Base-by-base conservation (phyloP, 352 stramenopile genomes). In the Blastocystis sp. region DNA sequence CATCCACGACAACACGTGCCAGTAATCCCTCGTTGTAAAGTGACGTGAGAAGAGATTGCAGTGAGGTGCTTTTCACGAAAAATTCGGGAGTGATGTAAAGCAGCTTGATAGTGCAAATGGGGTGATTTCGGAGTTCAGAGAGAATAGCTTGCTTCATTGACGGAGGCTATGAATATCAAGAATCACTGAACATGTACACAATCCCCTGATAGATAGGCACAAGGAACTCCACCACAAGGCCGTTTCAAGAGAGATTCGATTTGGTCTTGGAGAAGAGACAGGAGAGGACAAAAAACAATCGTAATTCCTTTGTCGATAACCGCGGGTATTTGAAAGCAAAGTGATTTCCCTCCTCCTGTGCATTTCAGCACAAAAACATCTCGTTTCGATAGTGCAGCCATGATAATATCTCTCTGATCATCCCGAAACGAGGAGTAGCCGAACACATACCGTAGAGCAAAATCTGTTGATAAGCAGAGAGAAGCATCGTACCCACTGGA, bases 301-400 rank as follows among this genome's bases (percentile, higher is more conserved):
- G 96, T 95, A 6, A 99, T 91, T 20, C 97, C 97, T 18, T 96
- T 92, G 90, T 92, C 50, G 16, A 92, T 95, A 91, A 76, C 95
- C 90, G 70, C 95, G 55, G 95, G 95, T 13, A 98, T 92, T 87
- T 98, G 97, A 91, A 99, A 99, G 90, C 97, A 99, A 1, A 99
- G 91, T 70, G 93, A 98, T 91, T 99, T 99, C 20, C 97, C 97
- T 63, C 97, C 97, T 53, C 98, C 97, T 16, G 97, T 99, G 9
- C 97, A 97, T 96, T 99, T 99, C 9, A 99, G 92, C 11, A 98
- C 96, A 90, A 99, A 99, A 24, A 98, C 95, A 91, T 99, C 97
- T 24, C 93, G 92, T 9, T 94, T 92, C 65, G 92, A 91, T 90
- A 99, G 95, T 34, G 95, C 92, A 81, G 94, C 92, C 79, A 97